These are phyloP conservation scores for Ganoderma sinense DNA, from an alignment of 1,284 basidiomycete species.

Conservation along the genomic window DNA sequence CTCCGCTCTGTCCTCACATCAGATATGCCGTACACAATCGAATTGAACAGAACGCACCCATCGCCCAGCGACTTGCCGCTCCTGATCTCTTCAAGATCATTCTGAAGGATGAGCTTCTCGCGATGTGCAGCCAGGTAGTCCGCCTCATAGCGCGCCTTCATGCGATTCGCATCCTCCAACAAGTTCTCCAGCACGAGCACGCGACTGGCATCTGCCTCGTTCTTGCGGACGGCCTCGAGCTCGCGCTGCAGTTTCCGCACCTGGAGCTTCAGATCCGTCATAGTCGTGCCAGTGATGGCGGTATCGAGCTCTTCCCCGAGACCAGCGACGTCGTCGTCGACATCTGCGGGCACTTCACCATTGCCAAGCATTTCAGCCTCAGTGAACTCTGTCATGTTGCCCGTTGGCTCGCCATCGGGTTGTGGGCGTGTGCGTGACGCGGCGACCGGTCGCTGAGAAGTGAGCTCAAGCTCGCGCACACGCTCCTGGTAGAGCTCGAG, in stretches of 20 bases:
- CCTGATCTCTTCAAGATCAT: constrained; percentile 88
- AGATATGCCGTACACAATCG: constrained; percentile 4
- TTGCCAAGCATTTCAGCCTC: constrained; percentile 47
- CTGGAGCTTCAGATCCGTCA: constrained; percentile 90
- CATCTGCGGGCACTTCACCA: constrained; percentile 44
- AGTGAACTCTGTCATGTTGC: constrained; percentile 43
- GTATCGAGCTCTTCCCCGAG: constrained; percentile 88
- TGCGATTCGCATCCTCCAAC: constrained; percentile 88
- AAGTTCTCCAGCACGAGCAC: constrained; percentile 89
- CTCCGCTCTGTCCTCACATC: constrained; percentile 64
- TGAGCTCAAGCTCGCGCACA: constrained; percentile 87
- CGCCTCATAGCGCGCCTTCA: constrained; percentile 89
- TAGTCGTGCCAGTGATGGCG: constrained; percentile 84
- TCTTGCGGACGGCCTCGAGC: constrained; percentile 75
- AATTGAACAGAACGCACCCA: constrained; percentile 58
- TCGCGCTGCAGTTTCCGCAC: constrained; percentile 87
- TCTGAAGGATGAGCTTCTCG: constrained; percentile 83
- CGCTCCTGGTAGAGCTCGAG: constrained; percentile 91
- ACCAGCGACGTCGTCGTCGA: constrained; percentile 58
- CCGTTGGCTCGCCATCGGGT: constrained; percentile 25
- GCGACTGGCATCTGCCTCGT: constrained; percentile 78
- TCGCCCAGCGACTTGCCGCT: constrained; percentile 86
- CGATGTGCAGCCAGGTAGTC: constrained; percentile 90
- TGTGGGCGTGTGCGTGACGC: constrained; percentile 33
- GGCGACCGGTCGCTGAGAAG: constrained; percentile 55